Evolutionary conservation across 257 asterid species (phyloP).

Genomic region (Salvia splendens): DNA sequence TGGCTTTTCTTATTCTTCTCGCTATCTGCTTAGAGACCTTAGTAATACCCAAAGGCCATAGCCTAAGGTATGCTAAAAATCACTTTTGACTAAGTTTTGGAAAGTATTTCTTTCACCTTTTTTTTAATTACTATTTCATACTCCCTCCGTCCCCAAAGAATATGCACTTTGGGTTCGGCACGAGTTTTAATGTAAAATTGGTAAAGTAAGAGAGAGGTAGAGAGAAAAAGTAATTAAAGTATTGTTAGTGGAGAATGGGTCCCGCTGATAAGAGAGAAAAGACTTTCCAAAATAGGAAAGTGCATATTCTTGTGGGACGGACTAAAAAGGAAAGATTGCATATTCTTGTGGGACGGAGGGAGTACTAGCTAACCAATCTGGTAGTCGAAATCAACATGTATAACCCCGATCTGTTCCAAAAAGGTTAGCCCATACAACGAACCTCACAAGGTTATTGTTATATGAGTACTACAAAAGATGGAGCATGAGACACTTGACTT

Average conservation of each 20-base stretch:
- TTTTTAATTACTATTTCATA: neutral
- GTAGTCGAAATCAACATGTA: neutral
- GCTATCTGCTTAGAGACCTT: neutral
- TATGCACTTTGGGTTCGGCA: no score
- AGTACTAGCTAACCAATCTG: slow-evolving; percentile 5
- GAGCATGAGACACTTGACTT: neutral
- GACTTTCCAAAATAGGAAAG: no score
- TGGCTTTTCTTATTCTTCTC: neutral
- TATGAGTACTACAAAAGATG: neutral
- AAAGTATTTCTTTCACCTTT: neutral
- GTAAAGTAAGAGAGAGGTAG: no score
- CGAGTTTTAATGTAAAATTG: no score
- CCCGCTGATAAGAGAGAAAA: no score
- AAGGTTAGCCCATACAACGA: neutral
- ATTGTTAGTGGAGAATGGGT: no score
- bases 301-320: no score
- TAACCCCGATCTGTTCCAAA: neutral
- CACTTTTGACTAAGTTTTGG: neutral
- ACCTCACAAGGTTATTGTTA: neutral
- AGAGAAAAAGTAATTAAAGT: no score
- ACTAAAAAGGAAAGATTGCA: no score
- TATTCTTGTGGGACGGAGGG: no score
- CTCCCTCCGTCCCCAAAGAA: no score
- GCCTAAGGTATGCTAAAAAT: neutral
- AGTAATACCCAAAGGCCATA: neutral